Percentiles rank a stretch among this genome's conserved stretches.
These are phyloP conservation scores for Abelmoschus esculentus DNA, from an alignment of 345 rosid species.

Conservation along the genomic window DNA sequence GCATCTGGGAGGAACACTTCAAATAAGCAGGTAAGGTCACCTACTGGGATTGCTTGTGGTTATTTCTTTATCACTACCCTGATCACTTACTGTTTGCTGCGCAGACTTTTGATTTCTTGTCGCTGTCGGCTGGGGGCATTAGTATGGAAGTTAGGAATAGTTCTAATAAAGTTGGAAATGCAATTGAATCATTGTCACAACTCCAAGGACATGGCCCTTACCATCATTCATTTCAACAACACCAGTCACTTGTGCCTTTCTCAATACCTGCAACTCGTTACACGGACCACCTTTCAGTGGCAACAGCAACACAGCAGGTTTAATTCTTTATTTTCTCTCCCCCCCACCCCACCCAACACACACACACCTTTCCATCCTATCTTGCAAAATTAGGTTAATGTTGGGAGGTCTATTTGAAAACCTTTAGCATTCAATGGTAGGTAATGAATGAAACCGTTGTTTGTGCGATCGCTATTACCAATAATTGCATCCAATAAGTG, in stretches of 20 bases:
- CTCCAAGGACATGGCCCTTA: constrained; percentile 26
- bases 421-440: not conserved
- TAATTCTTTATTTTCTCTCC: not conserved
- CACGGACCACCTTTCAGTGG: constrained; percentile 35
- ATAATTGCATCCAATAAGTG: not conserved
- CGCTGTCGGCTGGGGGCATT: constrained; percentile 38
- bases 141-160: constrained; percentile 19
- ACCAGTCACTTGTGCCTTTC: constrained; percentile 23
- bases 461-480: not conserved
- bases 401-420: not conserved
- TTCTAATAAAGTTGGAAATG: constrained; percentile 20
- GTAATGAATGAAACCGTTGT: not conserved
- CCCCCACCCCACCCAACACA: no score
- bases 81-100: constrained; percentile 9
- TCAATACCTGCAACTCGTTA: constrained; percentile 23
- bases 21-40: constrained; percentile 40
- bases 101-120: constrained; percentile 63
- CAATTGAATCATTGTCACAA: constrained; percentile 21
- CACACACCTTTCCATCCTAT: not conserved
- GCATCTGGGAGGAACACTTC: constrained; percentile 21
- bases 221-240: constrained; percentile 31
- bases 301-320: constrained; percentile 57
- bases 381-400: not conserved
- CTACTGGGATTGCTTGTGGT: constrained; percentile 6
- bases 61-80: constrained; percentile 10